phyloP scores from a whole-genome alignment of 176 grass and related monocot species.

The Thinopyrum elongatum region DNA sequence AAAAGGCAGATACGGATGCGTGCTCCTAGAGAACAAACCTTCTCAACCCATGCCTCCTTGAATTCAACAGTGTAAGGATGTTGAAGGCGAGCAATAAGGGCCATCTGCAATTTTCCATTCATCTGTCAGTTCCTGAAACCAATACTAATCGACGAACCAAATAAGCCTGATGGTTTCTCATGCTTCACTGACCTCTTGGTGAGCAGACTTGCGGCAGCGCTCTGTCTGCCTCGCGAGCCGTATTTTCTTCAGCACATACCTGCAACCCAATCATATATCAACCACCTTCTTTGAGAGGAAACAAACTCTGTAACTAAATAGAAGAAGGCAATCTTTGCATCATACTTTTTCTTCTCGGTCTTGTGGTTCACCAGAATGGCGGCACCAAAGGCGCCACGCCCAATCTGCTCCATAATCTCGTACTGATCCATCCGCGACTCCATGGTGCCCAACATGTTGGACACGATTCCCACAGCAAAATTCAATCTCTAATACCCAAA shows the following conservation, averaged over 20 bases:
- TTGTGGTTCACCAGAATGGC: constrained; percentile 99
- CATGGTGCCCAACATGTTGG: constrained; percentile 47
- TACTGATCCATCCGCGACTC: constrained; percentile 98
- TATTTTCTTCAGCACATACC: constrained; percentile 98
- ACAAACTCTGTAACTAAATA: not conserved
- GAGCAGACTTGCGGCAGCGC: constrained; percentile 88
- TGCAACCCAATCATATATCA: constrained; percentile 35
- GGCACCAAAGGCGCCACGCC: constrained; percentile 91
- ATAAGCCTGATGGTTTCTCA: not conserved
- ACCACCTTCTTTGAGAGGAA: constrained; percentile 18
- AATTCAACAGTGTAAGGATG: constrained; percentile 96
- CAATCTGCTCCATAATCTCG: constrained; percentile 98
- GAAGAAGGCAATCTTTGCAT: constrained; percentile 7
- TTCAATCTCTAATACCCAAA: not conserved
- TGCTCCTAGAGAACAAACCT: constrained; percentile 57
- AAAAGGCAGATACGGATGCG: not conserved
- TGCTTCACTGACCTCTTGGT: constrained; percentile 75
- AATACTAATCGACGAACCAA: not conserved
- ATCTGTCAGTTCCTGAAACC: constrained; percentile 18
- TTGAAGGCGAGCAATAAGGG: constrained; percentile 90
- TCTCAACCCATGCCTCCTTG: constrained; percentile 99
- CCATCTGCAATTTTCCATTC: constrained; percentile 65
- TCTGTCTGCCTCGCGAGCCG: constrained; percentile 91
- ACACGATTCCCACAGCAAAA: not conserved
- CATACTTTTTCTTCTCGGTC: constrained; percentile 89